These are phyloP conservation scores for Fraxinus pennsylvanica DNA, from an alignment of 257 asterid species.

Conservation along the genomic window DNA sequence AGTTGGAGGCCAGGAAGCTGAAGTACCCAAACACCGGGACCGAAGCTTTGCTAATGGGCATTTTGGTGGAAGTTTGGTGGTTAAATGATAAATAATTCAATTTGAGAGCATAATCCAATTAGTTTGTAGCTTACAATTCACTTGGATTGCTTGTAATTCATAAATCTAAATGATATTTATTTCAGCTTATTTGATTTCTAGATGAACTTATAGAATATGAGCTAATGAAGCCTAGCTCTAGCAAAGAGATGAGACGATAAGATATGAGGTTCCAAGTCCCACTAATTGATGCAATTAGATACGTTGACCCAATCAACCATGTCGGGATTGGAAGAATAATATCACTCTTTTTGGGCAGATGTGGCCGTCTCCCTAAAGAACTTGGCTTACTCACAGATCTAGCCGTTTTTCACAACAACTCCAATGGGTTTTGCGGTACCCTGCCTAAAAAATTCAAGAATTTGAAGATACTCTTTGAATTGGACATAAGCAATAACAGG, in stretches of 20 bases:
- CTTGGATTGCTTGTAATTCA: not conserved
- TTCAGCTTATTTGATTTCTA: slow-evolving; percentile 1
- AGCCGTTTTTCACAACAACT: slow-evolving; percentile 73
- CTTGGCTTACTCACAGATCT: slow-evolving; percentile 81
- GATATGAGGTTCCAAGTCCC: not conserved
- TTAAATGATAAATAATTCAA: not conserved
- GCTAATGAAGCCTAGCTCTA: not conserved
- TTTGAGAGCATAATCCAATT: not conserved
- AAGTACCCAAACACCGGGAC: slow-evolving; percentile 84
- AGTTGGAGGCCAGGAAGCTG: slow-evolving; percentile 86
- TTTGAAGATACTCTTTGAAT: slow-evolving; percentile 61
- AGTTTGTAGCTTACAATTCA: slow-evolving; percentile 11
- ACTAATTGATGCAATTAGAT: not conserved
- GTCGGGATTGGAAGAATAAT: no score
- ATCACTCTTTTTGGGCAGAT: no score
- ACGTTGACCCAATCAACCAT: no score
- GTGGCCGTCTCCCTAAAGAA: slow-evolving; percentile 83
- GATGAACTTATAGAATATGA: not conserved
- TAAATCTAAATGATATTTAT: not conserved
- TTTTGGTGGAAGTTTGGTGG: slow-evolving; percentile 77
- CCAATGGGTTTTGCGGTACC: slow-evolving; percentile 79
- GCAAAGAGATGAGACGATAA: not conserved
- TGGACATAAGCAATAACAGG: slow-evolving; percentile 83
- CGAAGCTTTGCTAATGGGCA: slow-evolving; percentile 88
- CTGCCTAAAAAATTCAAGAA: slow-evolving; percentile 58